Evolutionary conservation across 208 protist genomes (phyloP).

Genomic region (Trypanosoma theileri): DNA sequence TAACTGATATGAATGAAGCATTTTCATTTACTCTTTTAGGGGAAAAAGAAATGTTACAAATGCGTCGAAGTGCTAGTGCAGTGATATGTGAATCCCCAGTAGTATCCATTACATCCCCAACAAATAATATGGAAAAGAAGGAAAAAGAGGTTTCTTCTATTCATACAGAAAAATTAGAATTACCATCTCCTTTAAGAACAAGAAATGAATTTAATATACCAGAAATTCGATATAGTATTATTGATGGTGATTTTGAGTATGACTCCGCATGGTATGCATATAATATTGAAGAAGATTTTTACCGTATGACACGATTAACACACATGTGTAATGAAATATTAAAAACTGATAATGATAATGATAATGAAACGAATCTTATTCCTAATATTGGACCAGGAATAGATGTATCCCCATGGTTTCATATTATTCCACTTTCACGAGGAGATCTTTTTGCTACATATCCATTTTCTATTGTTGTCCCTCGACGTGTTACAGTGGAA

Average conservation of each 20-base stretch:
- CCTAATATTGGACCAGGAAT: background rate
- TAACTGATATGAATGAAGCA: background rate
- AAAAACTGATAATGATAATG: background rate
- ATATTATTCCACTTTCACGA: constrained; percentile 17
- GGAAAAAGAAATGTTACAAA: background rate
- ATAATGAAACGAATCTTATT: background rate
- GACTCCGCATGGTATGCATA: constrained; percentile 24
- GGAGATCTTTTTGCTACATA: constrained; percentile 58
- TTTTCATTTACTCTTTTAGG: background rate
- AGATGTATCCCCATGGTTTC: constrained; percentile 26
- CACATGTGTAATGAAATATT: background rate
- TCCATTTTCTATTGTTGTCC: constrained; percentile 45
- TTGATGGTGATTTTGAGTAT: background rate
- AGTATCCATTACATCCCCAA: background rate
- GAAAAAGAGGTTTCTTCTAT: background rate
- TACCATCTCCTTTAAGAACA: background rate
- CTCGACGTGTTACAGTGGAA: constrained; percentile 22
- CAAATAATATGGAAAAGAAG: background rate
- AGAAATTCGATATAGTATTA: constrained; percentile 1
- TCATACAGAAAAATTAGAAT: background rate
- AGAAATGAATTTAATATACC: background rate
- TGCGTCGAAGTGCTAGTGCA: constrained; percentile 8
- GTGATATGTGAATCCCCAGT: background rate
- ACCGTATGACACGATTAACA: constrained; percentile 18
- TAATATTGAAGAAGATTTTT: constrained; percentile 20